A percentile compares a stretch with the other conserved stretches of the same genome.
These are phyloP conservation scores for Biscogniauxia marginata DNA, from an alignment of 2,329 filamentous ascomycete genomes.

Conservation along the genomic window DNA sequence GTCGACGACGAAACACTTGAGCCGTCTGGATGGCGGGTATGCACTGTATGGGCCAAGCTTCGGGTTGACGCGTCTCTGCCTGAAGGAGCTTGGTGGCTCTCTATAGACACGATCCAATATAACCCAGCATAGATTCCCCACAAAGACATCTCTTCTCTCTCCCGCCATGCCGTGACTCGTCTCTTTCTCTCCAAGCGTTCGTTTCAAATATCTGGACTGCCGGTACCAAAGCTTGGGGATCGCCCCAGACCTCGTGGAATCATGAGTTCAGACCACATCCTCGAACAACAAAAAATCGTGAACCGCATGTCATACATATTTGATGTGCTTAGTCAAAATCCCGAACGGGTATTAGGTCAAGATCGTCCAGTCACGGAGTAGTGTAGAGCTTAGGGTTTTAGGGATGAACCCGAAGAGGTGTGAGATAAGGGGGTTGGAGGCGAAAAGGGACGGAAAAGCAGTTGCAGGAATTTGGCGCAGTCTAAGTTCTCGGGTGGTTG, in stretches of 20 bases:
- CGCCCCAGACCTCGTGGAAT: slow-evolving; percentile 8
- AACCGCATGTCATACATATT: background rate
- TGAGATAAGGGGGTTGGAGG: background rate
- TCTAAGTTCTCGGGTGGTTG: background rate
- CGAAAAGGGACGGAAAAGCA: background rate
- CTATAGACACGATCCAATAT: slow-evolving; percentile 10
- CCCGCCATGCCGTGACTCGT: slow-evolving; percentile 4
- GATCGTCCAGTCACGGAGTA: background rate
- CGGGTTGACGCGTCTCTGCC: slow-evolving; percentile 13
- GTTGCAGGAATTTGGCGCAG: background rate
- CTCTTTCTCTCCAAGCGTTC: slow-evolving; percentile 9
- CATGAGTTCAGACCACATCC: background rate
- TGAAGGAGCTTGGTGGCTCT: slow-evolving; percentile 6
- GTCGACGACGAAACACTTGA: slow-evolving; percentile 8
- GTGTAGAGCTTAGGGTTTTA: background rate
- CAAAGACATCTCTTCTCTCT: slow-evolving; percentile 18
- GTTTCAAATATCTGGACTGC: slow-evolving; percentile 20
- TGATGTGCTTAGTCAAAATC: background rate
- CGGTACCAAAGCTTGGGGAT: slow-evolving; percentile 14
- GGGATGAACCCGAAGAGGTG: background rate
- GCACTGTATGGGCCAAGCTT: slow-evolving; percentile 12
- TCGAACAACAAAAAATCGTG: background rate
- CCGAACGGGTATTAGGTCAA: background rate
- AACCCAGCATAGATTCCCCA: slow-evolving; percentile 13
- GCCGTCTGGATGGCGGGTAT: background rate